Evolutionary conservation across 345 rosid genomes (phyloP).

Genomic region (Kernera saxatilis): DNA sequence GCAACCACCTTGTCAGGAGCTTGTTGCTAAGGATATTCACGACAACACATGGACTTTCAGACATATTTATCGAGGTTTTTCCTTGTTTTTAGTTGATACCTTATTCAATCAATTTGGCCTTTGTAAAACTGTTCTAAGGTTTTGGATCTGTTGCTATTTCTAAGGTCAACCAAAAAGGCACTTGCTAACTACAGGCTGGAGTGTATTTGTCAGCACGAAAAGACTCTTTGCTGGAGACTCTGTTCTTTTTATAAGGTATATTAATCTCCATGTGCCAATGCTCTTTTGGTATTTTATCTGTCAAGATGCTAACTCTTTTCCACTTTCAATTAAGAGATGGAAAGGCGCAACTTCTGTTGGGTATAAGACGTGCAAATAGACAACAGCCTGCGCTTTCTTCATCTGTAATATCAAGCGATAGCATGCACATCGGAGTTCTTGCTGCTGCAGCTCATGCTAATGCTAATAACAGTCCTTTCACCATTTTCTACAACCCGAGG

Average conservation of each 20-base stretch:
- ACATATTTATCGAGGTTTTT: slow-evolving; percentile 86
- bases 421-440: slow-evolving; percentile 99
- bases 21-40: slow-evolving; percentile 89
- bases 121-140: not conserved
- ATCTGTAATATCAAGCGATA: slow-evolving; percentile 92
- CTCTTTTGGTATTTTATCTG: slow-evolving; percentile 5
- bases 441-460: slow-evolving; percentile 99
- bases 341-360: slow-evolving; percentile 82
- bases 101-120: not conserved
- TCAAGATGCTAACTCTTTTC: not conserved
- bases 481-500: slow-evolving; percentile 95
- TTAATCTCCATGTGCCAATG: not conserved
- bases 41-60: slow-evolving; percentile 82
- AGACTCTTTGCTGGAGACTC: slow-evolving; percentile 94
- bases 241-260: slow-evolving; percentile 83
- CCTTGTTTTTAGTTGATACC: not conserved
- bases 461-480: slow-evolving; percentile 86
- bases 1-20: slow-evolving; percentile 96
- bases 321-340: slow-evolving; percentile 60
- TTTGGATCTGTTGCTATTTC: slow-evolving; percentile 10
- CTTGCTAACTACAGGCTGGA: slow-evolving; percentile 93
- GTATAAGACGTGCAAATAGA: slow-evolving; percentile 80
- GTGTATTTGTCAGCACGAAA: slow-evolving; percentile 88
- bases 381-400: slow-evolving; percentile 93
- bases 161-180: slow-evolving; percentile 93